Base-by-base conservation (phyloP, 441 rosid species). In the Metrosideros polymorpha region DNA sequence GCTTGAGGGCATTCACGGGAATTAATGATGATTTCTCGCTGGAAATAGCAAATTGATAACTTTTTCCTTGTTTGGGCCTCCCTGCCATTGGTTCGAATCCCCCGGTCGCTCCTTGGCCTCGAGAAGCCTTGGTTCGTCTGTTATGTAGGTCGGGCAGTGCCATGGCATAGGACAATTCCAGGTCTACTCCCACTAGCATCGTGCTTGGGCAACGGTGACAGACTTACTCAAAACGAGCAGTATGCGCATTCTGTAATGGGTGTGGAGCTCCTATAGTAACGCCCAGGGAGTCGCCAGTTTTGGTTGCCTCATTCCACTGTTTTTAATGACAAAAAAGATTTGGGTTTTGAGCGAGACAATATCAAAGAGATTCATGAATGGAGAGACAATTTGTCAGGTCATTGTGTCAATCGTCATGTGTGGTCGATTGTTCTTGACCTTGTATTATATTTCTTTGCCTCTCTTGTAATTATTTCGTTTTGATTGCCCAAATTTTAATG, bases 371-470 rank as follows among this genome's bases (percentile, higher is more conserved):
- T 71, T 71, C n/a, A 3, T 71, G 79, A 42, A 39, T 39, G n/a
- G 47, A 39, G 79, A 71, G 79, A 39, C 17, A 12, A 39, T 22
- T 71, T 22, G 45, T 39, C 27, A 1, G 39, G 0, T 71, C n/a
- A 12, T 71, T 39, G 17, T 39, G 49, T 39, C 79, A 39, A 39
- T 3, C 0, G 49, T 22, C 1, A 39, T 71, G 79, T 39, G 77
- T 3, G 79, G 5, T 39, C 1, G 0, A 71, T 71, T 71, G 0
- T 71, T 0, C 1, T 71, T 0, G n/a, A 71, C 47, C 49, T 39
- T 32, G 35, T 71, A 39, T 71, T 35, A 9, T 71, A 39, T 71
- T 35, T 71, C 15, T 71, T 71, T 71, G 79, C 79, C 79, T 10
- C 47, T 71, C 1, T 71, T 39, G 47, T 24, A 35, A 18, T 66